Evolutionary conservation across 2,329 filamentous ascomycete genomes (phyloP).

Genomic region (Aurifilum marmelostoma): DNA sequence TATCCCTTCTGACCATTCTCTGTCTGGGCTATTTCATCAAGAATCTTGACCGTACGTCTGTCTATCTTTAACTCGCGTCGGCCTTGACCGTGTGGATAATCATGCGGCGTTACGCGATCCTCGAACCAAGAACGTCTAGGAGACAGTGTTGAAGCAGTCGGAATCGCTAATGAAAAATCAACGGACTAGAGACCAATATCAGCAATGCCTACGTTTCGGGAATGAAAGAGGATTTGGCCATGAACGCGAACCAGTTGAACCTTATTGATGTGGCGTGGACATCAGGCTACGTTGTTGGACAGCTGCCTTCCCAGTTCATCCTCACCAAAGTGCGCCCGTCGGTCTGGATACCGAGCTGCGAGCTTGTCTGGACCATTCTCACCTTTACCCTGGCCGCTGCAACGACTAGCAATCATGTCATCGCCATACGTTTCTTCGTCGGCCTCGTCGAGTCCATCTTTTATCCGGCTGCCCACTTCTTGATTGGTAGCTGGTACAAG

Average conservation of each 20-base stretch:
- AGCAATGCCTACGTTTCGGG: conserved; percentile 46
- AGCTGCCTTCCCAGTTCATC: conserved; percentile 45
- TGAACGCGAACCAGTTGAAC: conserved; percentile 59
- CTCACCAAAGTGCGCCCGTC: conserved; percentile 48
- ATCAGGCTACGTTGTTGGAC: conserved; percentile 60
- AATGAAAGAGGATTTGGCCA: conserved; percentile 54
- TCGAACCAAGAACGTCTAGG: too few relatives aligned
- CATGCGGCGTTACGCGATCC: background rate
- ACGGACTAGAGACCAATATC: conserved; percentile 29
- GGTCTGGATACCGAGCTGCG: conserved; percentile 45
- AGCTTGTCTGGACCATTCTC: conserved; percentile 41
- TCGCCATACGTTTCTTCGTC: conserved; percentile 48
- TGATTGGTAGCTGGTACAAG: conserved; percentile 50
- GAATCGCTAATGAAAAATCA: background rate
- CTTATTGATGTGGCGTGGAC: conserved; percentile 59
- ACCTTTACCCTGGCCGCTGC: conserved; percentile 44
- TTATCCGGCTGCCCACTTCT: conserved; percentile 43
- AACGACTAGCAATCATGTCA: conserved; percentile 43
- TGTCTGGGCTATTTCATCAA: conserved; percentile 46
- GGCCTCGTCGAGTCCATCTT: conserved; percentile 45
- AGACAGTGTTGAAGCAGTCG: background rate
- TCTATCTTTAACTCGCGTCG: background rate
- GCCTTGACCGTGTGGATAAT: background rate
- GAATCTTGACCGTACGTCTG: conserved; percentile 37
- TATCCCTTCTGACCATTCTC: conserved; percentile 41